Evolutionary conservation across 305 asterid species (phyloP), one percentile per base, ranked within the genome.

Genomic region (Fraxinus ornus): DNA sequence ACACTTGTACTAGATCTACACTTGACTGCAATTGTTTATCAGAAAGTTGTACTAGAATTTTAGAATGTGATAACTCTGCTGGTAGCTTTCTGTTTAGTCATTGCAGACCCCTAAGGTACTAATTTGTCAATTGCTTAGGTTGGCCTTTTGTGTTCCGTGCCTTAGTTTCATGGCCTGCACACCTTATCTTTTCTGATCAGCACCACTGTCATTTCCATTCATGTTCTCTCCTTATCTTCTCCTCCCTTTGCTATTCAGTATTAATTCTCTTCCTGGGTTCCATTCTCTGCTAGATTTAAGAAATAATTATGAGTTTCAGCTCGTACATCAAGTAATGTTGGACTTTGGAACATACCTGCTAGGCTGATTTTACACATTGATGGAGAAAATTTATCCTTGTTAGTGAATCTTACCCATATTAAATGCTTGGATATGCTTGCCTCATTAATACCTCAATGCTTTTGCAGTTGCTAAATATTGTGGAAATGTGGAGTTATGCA

Each of bases 401-500:
- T 0, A 8, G 8, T 77, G 55, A 28, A 26, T 66, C 24, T 64
- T 83, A 80, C 21, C 76, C 26, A 55, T 78, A 68, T 7, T 68
- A 17, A 78, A 47, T 79, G 79, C 39, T 79, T 77, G 83, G 5
- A 21, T 49, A 17, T 37, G 79, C 30, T 15, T 41, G 17, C 49
- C 80, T 87, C 70, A 77, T 81, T 81, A 77, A 75, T 62, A 74
- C 80, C 28, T 79, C 71, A n/a, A 76, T 85, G 78, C 80, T 85
- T 85, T 21, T 85, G 86, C 98, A 96, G 99, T 96, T 85, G 95
- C 98, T 81, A 92, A 94, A 85, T 96, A 75, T 85, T 96, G 98
- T 88, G 98, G 92, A 79, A 96, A 96, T 35, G 94, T 96, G 89
- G 98, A 94, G 92, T 79, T 96, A 85, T 94, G 98, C 90, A 89